Conservation (phyloP, 2,329 filamentous ascomycete species). For the Juglanconis sp. region DNA sequence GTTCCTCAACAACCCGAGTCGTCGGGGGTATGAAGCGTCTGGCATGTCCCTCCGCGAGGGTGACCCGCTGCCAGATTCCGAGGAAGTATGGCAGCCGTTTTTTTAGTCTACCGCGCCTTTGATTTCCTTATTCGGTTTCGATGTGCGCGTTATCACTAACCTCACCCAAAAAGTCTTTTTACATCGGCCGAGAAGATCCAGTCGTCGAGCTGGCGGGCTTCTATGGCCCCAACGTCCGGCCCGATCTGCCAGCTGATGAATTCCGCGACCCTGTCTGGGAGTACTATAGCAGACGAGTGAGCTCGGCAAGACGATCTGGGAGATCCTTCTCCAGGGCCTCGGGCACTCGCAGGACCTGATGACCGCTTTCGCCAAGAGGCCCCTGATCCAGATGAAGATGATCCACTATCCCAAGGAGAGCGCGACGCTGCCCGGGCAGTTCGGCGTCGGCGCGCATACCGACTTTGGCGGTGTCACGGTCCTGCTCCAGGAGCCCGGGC, state of each 20-base stretch:
- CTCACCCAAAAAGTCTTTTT: conserved; percentile 21
- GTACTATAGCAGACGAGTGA: conserved; percentile 24
- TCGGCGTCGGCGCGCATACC: conserved; percentile 24
- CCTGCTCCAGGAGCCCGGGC: conserved; percentile 24
- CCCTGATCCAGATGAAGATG: conserved; percentile 23
- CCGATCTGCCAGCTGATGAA: conserved; percentile 25
- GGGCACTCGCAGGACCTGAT: conserved; percentile 18
- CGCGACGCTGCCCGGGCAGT: conserved; percentile 14
- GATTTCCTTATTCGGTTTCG: not conserved
- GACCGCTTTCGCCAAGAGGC: conserved; percentile 21
- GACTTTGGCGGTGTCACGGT: conserved; percentile 26
- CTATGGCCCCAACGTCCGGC: conserved; percentile 32
- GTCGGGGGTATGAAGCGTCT: conserved; percentile 26
- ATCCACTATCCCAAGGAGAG: conserved; percentile 20
- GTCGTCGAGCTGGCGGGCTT: conserved; percentile 22
- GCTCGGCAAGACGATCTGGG: conserved; percentile 25
- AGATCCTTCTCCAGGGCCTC: conserved; percentile 26
- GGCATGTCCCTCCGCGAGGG: conserved; percentile 19
- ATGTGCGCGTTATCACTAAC: not conserved
- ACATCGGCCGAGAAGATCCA: conserved; percentile 24
- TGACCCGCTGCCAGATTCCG: conserved; percentile 24
- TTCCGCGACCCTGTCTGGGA: conserved; percentile 26
- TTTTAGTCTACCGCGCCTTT: no score
- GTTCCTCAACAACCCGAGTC: conserved; percentile 22
- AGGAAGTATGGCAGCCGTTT: no score